Evolutionary conservation across 805 yeast species (phyloP).

Genomic region (Saturnispora ahearnii): DNA sequence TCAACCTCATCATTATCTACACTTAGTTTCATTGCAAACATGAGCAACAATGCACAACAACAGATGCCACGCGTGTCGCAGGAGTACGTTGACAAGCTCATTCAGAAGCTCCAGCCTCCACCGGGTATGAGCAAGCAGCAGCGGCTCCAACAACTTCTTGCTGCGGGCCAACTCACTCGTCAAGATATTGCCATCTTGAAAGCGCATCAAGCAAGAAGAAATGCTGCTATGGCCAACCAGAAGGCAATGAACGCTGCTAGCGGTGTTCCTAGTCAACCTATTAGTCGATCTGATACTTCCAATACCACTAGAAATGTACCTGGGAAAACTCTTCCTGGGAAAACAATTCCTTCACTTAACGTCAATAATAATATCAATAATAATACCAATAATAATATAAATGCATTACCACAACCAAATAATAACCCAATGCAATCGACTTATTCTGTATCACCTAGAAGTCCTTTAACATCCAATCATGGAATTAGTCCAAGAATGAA

Average conservation of each 20-base stretch:
- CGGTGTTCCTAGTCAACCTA: background rate
- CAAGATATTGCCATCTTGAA: slow-evolving; percentile 25
- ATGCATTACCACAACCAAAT: background rate
- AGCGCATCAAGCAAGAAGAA: slow-evolving; percentile 21
- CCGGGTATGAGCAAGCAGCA: slow-evolving; percentile 29
- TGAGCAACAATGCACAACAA: slow-evolving; percentile 9
- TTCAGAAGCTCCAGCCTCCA: slow-evolving; percentile 26
- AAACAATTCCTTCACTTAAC: background rate
- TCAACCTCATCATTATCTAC: background rate
- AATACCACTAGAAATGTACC: background rate
- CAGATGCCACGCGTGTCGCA: slow-evolving; percentile 15
- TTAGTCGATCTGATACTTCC: background rate
- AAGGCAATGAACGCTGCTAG: background rate
- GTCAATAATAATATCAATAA: background rate
- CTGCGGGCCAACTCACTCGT: slow-evolving; percentile 25
- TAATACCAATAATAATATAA: background rate
- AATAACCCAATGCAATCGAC: background rate
- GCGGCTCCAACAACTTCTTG: slow-evolving; percentile 25
- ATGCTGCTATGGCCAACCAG: slow-evolving; percentile 2
- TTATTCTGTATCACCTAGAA: background rate
- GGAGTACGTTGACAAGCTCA: slow-evolving; percentile 22
- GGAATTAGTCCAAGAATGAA: background rate
- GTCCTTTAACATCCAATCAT: background rate
- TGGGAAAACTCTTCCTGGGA: slow-evolving; percentile 9
- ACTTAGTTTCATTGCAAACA: background rate